Conservation (phyloP, 306 rosid genomes). For the Quercus aquifolioides region DNA sequence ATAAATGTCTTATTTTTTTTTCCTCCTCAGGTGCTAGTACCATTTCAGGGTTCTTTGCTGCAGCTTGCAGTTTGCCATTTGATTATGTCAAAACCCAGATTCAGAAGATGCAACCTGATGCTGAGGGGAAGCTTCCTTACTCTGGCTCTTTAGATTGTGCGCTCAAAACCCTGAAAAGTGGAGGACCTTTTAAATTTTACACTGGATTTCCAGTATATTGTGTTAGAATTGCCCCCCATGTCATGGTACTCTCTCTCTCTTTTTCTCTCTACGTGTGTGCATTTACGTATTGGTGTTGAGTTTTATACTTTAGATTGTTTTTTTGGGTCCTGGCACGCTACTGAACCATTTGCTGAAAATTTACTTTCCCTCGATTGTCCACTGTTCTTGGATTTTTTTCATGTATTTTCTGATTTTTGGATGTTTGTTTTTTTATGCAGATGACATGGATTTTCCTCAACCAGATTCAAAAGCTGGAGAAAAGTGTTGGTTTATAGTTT, state of each 20-base stretch:
- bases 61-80: slow-evolving; percentile 97
- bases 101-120: slow-evolving; percentile 98
- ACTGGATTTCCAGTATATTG: slow-evolving; percentile 94
- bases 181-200: slow-evolving; percentile 87
- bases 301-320: not conserved
- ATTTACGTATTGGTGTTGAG: not conserved
- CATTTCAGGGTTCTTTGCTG: slow-evolving; percentile 87
- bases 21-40: slow-evolving; percentile 66
- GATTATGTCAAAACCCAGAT: slow-evolving; percentile 96
- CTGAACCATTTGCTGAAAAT: not conserved
- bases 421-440: slow-evolving; percentile 39
- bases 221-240: slow-evolving; percentile 91
- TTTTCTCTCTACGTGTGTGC: not conserved
- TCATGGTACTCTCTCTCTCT: slow-evolving; percentile 61
- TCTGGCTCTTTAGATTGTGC: slow-evolving; percentile 87
- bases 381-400: not conserved
- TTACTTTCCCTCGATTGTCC: not conserved
- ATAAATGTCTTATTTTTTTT: not conserved
- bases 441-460: slow-evolving; percentile 98
- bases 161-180: slow-evolving; percentile 66
- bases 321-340: not conserved
- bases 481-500: slow-evolving; percentile 56
- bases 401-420: no score
- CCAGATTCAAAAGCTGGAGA: slow-evolving; percentile 77
- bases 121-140: slow-evolving; percentile 85